Evolutionary conservation across 2,329 filamentous ascomycete genomes (phyloP), one percentile per base, ranked within the genome.

Genomic region (Exophiala lecanii-corni): DNA sequence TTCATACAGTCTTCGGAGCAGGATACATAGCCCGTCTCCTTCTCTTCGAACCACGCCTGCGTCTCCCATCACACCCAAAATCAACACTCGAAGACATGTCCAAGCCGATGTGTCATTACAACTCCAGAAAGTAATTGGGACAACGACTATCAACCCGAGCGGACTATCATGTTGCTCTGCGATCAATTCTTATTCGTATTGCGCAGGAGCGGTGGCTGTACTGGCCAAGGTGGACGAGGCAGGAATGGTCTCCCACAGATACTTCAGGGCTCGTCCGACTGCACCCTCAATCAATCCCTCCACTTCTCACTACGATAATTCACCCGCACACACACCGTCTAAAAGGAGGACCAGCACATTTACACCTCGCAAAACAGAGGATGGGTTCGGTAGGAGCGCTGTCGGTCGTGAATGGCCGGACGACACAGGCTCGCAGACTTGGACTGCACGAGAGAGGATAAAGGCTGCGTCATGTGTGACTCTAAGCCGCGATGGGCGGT

Each of bases 391-490:
- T 21, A 39, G 43, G 5, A 43, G 62, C 5, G 74, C 75, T 12
- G 71, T 75, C 5, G 63, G 62, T 4, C 65, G 62, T 39, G 76
- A 78, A 42, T 71, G 69, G 61, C 59, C 61, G 10, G 89, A 96
- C 36, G 72, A 68, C 21, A 69, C 68, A 5, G 68, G 60, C 30
- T 81, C 77, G 39, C 87, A 82, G 62, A 87, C 84, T 9, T 91
- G 87, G 83, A 89, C 86, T 1, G 92, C 87, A 42, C 81, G 87
- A 53, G 92, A 97, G 64, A 81, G 89, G 54, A 89, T 97, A 61
- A 97, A 97, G 68, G 86, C 92, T 13, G 88, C 89, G 2, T 95
- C 89, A 4, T 94, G 89, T 59, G 77, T 98, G 18, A 84, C 88
- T 16, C 75, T 98, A 53, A 96, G 89, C 60, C 80, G 82, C 1